Evolutionary conservation across 768 basidiomycete species (phyloP), one percentile per base, ranked within the genome.

Genomic region (Melanogaster broomeanus): DNA sequence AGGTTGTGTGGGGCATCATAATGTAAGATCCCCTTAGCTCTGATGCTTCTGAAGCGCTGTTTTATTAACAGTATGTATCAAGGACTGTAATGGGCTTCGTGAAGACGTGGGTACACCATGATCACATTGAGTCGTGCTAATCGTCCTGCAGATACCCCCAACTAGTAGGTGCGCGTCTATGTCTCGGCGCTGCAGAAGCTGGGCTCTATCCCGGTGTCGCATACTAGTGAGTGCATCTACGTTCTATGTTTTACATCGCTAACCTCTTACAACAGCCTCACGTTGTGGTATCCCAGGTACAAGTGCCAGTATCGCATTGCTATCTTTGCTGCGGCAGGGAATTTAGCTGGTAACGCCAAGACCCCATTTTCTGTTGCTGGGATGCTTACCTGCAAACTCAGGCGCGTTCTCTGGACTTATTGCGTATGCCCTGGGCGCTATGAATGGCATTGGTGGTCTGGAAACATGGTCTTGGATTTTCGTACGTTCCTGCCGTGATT

Each of bases 391-490:
- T 12, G 15, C 27, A 27, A 19, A n/a, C 16, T 11, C 39, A 62
- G 74, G 73, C 6, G 83, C 83, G 4, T 84, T 85, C 61, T 80
- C 82, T 1, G 83, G 83, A 0, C 63, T 84, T 6, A 56, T 86
- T 15, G 83, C 83, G 0, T 84, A 72, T 62, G 82, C 62, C 0
- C 80, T 85, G 25, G 71, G 74, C 37, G 77, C 78, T 45, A 79
- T 85, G 81, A 61, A 67, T 22, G 80, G 79, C 0, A 65, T 64
- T 0, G 67, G 58, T 3, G 76, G 79, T 2, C 60, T 80, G n/a
- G 58, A 74, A n/a, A 83, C 81, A 11, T 87, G 85, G 85, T 80
- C 79, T 0, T 86, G 84, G 85, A 84, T 86, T 42, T 87, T 86
- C 50, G 81, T 84, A 56, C 38, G 78, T 64, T 9, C 3, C 2